These are phyloP conservation scores for Suillus variegatus DNA, from an alignment of 768 basidiomycete species.

Conservation along the genomic window DNA sequence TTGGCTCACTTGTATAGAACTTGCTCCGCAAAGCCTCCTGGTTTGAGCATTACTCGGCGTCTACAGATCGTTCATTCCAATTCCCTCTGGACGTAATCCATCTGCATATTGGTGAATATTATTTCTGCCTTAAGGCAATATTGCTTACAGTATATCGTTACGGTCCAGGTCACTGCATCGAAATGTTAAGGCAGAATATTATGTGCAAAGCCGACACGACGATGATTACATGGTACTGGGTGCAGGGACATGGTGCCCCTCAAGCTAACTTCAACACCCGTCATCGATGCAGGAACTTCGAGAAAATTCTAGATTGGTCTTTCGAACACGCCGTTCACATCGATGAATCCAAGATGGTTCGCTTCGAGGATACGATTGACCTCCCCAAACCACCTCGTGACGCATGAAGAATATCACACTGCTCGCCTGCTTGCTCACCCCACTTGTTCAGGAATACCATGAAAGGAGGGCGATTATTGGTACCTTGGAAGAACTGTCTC, in stretches of 20 bases:
- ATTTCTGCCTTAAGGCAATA: not conserved
- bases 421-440: not conserved
- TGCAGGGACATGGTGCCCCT: not conserved
- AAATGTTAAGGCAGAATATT: constrained; percentile 12
- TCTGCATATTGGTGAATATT: constrained; percentile 8
- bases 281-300: constrained; percentile 6
- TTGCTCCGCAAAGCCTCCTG: constrained; percentile 15
- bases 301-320: not conserved
- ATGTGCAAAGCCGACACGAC: constrained; percentile 15
- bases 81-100: too few relatives aligned
- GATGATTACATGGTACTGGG: constrained; percentile 17
- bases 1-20: not conserved
- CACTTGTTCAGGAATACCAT: not conserved
- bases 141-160: not conserved
- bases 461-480: not conserved
- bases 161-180: constrained; percentile 12
- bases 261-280: constrained; percentile 7
- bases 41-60: too few relatives aligned
- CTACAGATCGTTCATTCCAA: too few relatives aligned
- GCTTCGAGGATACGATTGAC: not conserved
- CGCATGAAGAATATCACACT: not conserved
- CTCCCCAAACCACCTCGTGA: not conserved
- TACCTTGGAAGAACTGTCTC: not conserved
- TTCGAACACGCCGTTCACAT: not conserved
- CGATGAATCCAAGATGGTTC: not conserved